phyloP scores from a whole-genome alignment of 495 filamentous ascomycete species.

The Gamarada debralockiae region DNA sequence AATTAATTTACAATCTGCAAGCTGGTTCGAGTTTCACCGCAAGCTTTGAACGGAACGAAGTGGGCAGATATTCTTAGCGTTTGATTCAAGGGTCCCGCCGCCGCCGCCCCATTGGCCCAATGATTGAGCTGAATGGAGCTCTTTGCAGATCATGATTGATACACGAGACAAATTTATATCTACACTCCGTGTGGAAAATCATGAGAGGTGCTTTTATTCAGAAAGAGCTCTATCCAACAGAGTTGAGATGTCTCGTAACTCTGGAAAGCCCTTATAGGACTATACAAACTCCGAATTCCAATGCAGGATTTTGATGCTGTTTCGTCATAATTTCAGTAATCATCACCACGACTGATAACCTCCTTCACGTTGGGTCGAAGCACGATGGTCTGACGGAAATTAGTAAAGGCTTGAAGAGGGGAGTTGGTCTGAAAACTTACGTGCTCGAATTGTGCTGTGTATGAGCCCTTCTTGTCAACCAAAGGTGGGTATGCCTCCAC shows the following conservation, averaged over 20 bases:
- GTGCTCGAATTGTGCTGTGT: constrained; percentile 94
- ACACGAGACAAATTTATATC: no score
- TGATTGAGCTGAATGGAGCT: no score
- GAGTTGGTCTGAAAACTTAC: constrained; percentile 47
- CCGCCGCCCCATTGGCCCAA: no score
- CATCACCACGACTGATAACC: constrained; percentile 86
- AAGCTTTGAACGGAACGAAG: no score
- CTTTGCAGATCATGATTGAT: no score
- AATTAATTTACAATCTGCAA: background rate
- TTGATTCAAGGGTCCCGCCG: no score
- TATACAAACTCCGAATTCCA: background rate
- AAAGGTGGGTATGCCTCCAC: constrained; percentile 89
- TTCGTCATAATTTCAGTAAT: constrained; percentile 61
- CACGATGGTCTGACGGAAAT: constrained; percentile 65
- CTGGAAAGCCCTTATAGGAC: background rate
- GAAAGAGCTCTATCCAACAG: background rate
- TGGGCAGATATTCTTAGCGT: no score
- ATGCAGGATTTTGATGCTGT: background rate
- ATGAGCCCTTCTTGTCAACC: constrained; percentile 89
- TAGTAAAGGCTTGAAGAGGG: background rate
- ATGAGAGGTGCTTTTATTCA: background rate
- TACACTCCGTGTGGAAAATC: no score
- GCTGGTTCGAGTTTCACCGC: no score
- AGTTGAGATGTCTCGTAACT: background rate
- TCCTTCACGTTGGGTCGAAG: constrained; percentile 88